Percentiles rank a stretch among this genome's conserved stretches.
These are phyloP conservation scores for Acacia pycnantha DNA, from an alignment of 331 rosid species.

Conservation along the genomic window DNA sequence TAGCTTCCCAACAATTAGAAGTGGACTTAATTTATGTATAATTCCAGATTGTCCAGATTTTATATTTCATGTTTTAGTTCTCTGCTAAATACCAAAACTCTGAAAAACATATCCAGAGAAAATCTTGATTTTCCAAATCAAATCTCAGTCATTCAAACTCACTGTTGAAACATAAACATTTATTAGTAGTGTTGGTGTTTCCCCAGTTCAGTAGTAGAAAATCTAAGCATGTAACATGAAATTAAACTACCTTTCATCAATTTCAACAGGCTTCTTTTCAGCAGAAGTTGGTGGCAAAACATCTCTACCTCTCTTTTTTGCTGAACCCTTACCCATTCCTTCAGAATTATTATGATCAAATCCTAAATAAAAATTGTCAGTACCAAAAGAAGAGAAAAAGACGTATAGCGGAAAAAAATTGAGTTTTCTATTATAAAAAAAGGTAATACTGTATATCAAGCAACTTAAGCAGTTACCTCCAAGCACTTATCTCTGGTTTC, in stretches of 20 bases:
- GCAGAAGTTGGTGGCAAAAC: background rate
- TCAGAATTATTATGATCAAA: background rate
- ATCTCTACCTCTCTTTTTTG: background rate
- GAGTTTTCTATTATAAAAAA: background rate
- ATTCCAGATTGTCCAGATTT: background rate
- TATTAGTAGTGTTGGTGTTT: background rate
- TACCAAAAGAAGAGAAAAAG: background rate
- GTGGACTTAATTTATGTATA: background rate
- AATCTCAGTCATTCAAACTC: background rate
- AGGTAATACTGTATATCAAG: background rate
- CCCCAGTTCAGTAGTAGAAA: background rate
- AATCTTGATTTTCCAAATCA: background rate
- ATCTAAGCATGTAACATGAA: background rate
- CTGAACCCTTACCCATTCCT: background rate
- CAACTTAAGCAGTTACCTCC: background rate
- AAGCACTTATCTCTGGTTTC: background rate
- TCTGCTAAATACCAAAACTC: background rate
- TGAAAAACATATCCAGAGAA: background rate
- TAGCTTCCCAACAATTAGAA: background rate
- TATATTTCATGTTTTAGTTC: background rate
- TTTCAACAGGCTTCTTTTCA: background rate
- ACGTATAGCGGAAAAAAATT: background rate
- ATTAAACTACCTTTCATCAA: background rate
- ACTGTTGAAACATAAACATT: background rate
- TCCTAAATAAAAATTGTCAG: background rate